Evolutionary conservation across 192 early-diverging fungal species (phyloP), one percentile per base, ranked within the genome.

Genomic region (Phycomyces nitens): DNA sequence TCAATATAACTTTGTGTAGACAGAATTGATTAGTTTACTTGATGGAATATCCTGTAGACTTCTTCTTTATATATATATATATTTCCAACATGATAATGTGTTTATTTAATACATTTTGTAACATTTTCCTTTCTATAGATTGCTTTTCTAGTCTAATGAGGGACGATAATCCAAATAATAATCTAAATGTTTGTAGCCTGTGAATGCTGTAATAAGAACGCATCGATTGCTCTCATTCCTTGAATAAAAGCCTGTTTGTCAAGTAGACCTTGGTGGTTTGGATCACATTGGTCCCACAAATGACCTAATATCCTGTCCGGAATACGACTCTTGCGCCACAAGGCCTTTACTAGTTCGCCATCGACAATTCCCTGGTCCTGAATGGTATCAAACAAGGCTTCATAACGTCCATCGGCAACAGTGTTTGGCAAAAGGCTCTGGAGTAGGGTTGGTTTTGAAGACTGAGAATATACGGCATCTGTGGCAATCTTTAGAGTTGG

Each of bases 221-320:
- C 53, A 56, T 69, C 66, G 24, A 69, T 69, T 27, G 18, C 59
- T 51, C 53, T 34, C 66, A 69, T 69, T 16, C 66, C 66, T 50
- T 62, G 58, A 21, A 69, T 56, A 56, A 69, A 69, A 2, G 60
- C 16, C 39, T 60, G 15, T 55, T 62, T 69, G 34, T 69, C 66
- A 18, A 69, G 49, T 34, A 69, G 50, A 8, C 66, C 66, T n/a
- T 60, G 60, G 18, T 53, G 27, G 1, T 62, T 58, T 29, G 53
- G 53, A 38, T 69, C 66, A 47, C 66, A 69, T 15, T 69, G 38
- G 14, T 62, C 60, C 66, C 66, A 69, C 11, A 69, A 34, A 69
- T 34, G 16, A 6, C 59, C 59, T 26, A 69, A 21, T 8, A 61
- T 58, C 50, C 60, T 60, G 47, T 52, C 52, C 6, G 29, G 43